Evolutionary conservation across 768 basidiomycete species (phyloP), one percentile per base, ranked within the genome.

Genomic region (Lentinula guzmanii): DNA sequence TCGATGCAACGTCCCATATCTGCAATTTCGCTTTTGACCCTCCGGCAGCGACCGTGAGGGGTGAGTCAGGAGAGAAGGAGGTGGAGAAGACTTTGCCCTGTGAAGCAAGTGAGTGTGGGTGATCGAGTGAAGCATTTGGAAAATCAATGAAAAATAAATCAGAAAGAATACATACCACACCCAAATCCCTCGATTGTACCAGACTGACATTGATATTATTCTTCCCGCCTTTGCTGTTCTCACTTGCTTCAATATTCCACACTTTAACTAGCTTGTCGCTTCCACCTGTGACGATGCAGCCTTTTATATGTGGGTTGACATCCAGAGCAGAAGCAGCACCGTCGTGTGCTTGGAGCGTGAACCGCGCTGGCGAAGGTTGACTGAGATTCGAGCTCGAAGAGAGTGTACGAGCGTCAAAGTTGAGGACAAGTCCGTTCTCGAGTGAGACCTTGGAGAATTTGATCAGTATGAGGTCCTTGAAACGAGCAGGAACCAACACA

Each of bases 71-170:
- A 5, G 95, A 98, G 79, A 90, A 98, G 0, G 83, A 79, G 0
- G 89, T 80, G 5, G 95, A 91, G 76, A 99, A 99, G 6, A 98
- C 93, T 79, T 96, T 96, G 74, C 97, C 97, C 95, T 97, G 64
- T 52, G 61, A 7, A 51, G 50, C 13, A 13, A 35, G 37, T 37
- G 46, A 66, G 58, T 62, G 11, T 58, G 58, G 2, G 15, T 8
- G 45, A 16, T 11, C 7, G 42, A 33, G 48, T 41, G 56, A 18
- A 61, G 28, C 5, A 13, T 51, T 5, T 18, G 21, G 46, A 59
- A 37, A 52, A 56, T 46, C 11, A 21, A 33, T 35, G 37, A 11
- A 37, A 37, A 1, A 37, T 37, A 37, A 2, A 46, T 61, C 9
- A 9, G 10, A 35, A 11, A 18, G 48, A 24, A 58, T 50, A 81